Conservation (phyloP, 2,329 filamentous ascomycete species). For the Clarireedia hainanense region DNA sequence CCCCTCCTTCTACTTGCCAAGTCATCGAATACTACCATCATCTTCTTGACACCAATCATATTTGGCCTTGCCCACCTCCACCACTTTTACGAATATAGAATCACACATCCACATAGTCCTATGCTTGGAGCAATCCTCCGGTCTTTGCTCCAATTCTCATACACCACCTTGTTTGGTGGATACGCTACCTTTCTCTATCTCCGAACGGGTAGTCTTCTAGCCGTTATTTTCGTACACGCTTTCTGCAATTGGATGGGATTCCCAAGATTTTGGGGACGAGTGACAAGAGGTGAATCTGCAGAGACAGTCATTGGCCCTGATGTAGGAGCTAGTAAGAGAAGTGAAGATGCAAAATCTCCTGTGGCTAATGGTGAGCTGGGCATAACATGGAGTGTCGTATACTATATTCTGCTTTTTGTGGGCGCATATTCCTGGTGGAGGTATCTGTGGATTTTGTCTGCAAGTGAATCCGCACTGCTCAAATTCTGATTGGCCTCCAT, state of each 20-base stretch:
- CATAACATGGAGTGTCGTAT: conserved; percentile 62
- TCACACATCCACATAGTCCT: conserved; percentile 67
- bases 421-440: conserved; percentile 67
- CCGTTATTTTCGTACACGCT: conserved; percentile 68
- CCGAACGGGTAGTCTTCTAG: conserved; percentile 72
- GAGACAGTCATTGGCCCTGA: conserved; percentile 19
- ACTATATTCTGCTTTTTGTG: conserved; percentile 67
- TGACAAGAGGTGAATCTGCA: conserved; percentile 36
- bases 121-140: conserved; percentile 56
- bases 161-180: conserved; percentile 89
- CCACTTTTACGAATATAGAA: conserved; percentile 89
- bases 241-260: conserved; percentile 94
- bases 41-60: conserved; percentile 78
- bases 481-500: conserved; percentile 13
- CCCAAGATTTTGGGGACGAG: conserved; percentile 74
- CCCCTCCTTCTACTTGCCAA: conserved; percentile 72
- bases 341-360: conserved; percentile 26
- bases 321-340: conserved; percentile 32
- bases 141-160: conserved; percentile 76
- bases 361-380: conserved; percentile 28
- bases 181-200: conserved; percentile 87
- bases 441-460: conserved; percentile 64
- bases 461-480: conserved; percentile 46
- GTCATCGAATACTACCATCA: conserved; percentile 42
- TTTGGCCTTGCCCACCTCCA: conserved; percentile 92